Base-by-base conservation (phyloP, 805 yeast species). In the Teunomyces stri region DNA sequence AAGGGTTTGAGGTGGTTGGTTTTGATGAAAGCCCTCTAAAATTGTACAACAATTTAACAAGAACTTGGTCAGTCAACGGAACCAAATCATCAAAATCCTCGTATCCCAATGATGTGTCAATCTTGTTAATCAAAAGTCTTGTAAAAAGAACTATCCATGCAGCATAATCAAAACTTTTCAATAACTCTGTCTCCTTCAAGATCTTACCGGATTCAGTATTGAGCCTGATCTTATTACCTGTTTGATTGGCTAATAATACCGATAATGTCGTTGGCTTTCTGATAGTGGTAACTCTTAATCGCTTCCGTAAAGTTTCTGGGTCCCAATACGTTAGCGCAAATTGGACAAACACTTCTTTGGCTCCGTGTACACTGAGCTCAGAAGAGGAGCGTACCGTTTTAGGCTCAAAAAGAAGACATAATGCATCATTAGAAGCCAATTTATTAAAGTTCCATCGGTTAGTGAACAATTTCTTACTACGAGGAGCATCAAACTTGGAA, bases 391-490 rank as follows among this genome's bases (percentile, higher is more conserved):
- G 48, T 1, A 46, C 62, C 0, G 70, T 63, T 6, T 65, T 66
- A 49, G 65, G 56, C 29, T 72, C 73, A 50, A 72, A 69, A 40
- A 53, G 62, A 5, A 72, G 13, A 0, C 69, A 62, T 21, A 65
- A 22, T 0, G 70, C 58, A 20, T 64, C 68, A 11, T 46, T 40
- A 0, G 33, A 13, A 1, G 50, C 22, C n/a, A 69, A 43, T 12
- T 42, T 38, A 39, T 64, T 66, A 43, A 70, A 58, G 21, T 47
- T 48, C 76, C 76, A 70, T 42, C 55, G 55, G 48, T 73, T 73
- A 5, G 79, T 73, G 47, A 70, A 66, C 5, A 67, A 59, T 39
- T 56, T 58, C 47, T 62, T 64, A 34, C 60, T 61, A 25, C 61
- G 55, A 5, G 68, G 52, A 1, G 70, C 59, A 45, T 70, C 75